Evolutionary conservation across 148 eudicot genomes (phyloP).

Genomic region (Selenicereus undatus): DNA sequence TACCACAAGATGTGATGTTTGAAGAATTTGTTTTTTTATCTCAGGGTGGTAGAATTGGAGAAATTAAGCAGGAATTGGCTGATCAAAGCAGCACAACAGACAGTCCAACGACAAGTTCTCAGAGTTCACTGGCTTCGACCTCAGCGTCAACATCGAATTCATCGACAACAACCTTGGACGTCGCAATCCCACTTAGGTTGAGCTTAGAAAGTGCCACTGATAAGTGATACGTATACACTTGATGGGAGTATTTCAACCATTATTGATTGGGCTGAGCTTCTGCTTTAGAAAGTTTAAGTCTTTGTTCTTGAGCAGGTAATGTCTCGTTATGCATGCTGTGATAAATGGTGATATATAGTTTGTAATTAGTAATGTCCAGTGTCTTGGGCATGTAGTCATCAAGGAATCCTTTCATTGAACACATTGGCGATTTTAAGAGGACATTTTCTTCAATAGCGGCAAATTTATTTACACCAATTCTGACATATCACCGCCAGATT

Average conservation of each 20-base stretch:
- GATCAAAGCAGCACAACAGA: conserved; percentile 20
- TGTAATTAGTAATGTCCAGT: neutral
- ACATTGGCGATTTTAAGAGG: no score
- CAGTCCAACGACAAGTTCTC: conserved; percentile 16
- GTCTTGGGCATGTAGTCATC: no score
- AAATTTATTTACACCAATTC: no score
- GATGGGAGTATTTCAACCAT: neutral
- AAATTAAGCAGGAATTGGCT: conserved; percentile 15
- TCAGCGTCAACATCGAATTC: conserved; percentile 6
- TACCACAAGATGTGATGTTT: neutral
- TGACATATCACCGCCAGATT: no score
- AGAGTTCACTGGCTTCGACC: conserved; percentile 15
- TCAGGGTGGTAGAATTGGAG: conserved; percentile 21
- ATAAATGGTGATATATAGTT: neutral
- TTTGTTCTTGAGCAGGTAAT: conserved; percentile 9
- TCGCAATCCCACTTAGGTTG: conserved; percentile 10
- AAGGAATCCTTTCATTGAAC: no score
- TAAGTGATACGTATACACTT: neutral
- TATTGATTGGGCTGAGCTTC: neutral
- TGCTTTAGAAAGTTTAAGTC: neutral
- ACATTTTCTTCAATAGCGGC: no score
- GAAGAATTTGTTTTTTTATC: neutral
- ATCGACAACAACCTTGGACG: neutral
- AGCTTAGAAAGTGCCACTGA: conserved; percentile 22
- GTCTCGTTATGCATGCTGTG: conserved; percentile 20